These are phyloP conservation scores for Phytophthora litchii DNA, from an alignment of 352 stramenopile species.

Conservation along the genomic window DNA sequence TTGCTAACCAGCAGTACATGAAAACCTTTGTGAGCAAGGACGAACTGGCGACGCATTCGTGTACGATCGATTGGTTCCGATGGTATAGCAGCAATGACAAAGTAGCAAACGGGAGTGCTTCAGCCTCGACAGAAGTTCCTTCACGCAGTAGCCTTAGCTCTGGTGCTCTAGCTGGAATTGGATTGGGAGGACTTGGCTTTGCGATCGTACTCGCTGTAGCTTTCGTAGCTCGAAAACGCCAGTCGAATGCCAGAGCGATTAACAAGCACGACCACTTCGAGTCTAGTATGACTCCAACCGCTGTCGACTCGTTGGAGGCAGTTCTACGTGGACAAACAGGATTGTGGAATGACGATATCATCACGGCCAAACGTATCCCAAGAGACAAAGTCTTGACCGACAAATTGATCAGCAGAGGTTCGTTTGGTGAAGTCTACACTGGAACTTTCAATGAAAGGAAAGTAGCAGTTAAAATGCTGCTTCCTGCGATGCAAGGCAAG, in stretches of 20 bases:
- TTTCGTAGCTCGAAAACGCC: conserved; percentile 18
- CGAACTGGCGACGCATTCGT: conserved; percentile 19
- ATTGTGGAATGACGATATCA: conserved; percentile 46
- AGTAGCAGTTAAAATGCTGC: conserved; percentile 49
- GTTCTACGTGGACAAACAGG: conserved; percentile 26
- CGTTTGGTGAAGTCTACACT: conserved; percentile 41
- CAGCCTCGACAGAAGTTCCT: neutral
- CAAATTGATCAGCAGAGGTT: conserved; percentile 36
- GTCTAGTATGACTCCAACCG: conserved; percentile 20
- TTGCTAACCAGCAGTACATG: conserved; percentile 26
- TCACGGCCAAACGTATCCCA: conserved; percentile 46
- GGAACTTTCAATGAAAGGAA: conserved; percentile 37
- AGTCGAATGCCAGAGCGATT: conserved; percentile 5
- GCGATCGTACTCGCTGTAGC: conserved; percentile 9
- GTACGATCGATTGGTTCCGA: conserved; percentile 21
- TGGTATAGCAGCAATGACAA: conserved; percentile 37
- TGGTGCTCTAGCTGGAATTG: conserved; percentile 23
- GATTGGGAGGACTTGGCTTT: conserved; percentile 17
- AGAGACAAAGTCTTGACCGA: conserved; percentile 39
- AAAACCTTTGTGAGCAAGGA: conserved; percentile 17
- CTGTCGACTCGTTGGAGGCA: conserved; percentile 21
- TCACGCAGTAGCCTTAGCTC: conserved; percentile 3
- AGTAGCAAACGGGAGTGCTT: conserved; percentile 1
- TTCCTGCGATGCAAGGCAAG: conserved; percentile 28
- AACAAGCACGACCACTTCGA: conserved; percentile 19